Evolutionary conservation across 2,329 filamentous ascomycete species (phyloP).

Genomic region (Epichloe glyceriae): DNA sequence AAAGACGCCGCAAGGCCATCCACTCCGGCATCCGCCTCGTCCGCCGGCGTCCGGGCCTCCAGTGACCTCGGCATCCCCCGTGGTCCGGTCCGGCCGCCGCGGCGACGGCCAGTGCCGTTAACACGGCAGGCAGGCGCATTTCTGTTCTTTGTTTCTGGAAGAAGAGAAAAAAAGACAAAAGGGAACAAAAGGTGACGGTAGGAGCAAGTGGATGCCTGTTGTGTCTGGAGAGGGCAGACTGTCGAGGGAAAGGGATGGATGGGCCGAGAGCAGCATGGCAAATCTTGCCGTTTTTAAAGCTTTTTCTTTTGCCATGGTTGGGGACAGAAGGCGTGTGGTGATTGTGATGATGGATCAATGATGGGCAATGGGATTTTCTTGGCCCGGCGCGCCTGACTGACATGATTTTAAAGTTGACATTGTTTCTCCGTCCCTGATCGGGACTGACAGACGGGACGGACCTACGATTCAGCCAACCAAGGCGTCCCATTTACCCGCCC

Average conservation of each 20-base stretch:
- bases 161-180: neutral
- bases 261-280: too few relatives aligned
- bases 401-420: too few relatives aligned
- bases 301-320: too few relatives aligned
- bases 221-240: neutral
- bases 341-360: too few relatives aligned
- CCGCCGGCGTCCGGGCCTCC: neutral
- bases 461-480: conserved; percentile 4
- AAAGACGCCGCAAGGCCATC: neutral
- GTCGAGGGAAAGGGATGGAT: too few relatives aligned
- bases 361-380: too few relatives aligned
- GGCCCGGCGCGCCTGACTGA: too few relatives aligned
- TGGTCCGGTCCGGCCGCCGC: neutral
- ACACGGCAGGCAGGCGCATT: neutral
- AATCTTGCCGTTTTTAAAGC: too few relatives aligned
- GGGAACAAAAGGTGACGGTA: neutral
- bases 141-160: neutral
- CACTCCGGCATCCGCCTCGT: neutral
- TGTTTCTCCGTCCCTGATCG: too few relatives aligned
- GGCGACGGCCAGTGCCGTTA: neutral
- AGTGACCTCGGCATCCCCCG: neutral
- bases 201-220: neutral
- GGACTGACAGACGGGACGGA: neutral
- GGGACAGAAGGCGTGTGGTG: too few relatives aligned
- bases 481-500: neutral